Conservation (phyloP, 2,329 filamentous ascomycete genomes). For the Domatiomyces globalis region DNA sequence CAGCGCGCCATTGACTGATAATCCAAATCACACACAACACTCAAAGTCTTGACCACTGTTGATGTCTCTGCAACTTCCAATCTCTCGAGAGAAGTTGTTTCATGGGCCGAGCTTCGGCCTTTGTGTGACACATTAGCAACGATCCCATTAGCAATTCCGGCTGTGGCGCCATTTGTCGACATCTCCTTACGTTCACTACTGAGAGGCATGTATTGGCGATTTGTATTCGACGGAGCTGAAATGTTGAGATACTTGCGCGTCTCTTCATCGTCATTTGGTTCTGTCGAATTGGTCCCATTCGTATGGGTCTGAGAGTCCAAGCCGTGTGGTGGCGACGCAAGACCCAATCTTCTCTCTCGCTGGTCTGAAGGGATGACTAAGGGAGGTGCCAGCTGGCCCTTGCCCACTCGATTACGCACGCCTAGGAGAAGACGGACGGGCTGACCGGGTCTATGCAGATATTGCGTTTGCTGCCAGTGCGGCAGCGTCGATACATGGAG, state of each 20-base stretch:
- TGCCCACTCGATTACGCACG: not conserved
- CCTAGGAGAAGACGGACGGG: not conserved
- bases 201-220: not conserved
- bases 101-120: not conserved
- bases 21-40: not conserved
- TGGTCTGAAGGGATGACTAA: not conserved
- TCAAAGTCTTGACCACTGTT: not conserved
- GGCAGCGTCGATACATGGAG: slow-evolving; percentile 7
- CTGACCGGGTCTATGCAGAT: slow-evolving; percentile 4
- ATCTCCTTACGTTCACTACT: not conserved
- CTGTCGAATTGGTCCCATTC: not conserved
- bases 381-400: not conserved
- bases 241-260: not conserved
- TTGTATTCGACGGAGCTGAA: not conserved
- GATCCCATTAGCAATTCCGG: not conserved
- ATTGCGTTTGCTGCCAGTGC: slow-evolving; percentile 2
- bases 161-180: not conserved
- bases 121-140: not conserved
- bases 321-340: not conserved
- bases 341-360: not conserved
- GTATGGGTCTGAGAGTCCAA: not conserved
- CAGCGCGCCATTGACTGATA: not conserved
- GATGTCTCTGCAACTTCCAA: not conserved
- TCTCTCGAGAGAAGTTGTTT: too few species aligned
- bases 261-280: not conserved